Base-by-base conservation (phyloP, 495 filamentous ascomycete genomes). In the Polyplosphaeria fusca region DNA sequence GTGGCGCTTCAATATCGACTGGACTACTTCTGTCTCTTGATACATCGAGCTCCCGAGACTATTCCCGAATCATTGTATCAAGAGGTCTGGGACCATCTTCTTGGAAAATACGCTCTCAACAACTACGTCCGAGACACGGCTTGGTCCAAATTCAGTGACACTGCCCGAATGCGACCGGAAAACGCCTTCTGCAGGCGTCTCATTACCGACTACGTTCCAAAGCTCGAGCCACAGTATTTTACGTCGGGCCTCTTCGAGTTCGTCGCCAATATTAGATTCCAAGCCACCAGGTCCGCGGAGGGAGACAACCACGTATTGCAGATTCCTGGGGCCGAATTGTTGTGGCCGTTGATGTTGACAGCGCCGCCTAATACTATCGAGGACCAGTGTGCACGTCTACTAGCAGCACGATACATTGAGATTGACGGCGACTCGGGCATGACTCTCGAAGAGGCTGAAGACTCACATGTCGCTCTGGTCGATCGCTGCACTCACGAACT, bases 341-440 rank as follows among this genome's bases (percentile, higher is more conserved):
- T 96, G 43, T 97, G 92, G 92, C 82, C 80, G 14, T 83, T 95
- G 64, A 83, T 92, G 16, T 67, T 96, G 43, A 83, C 78, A 18
- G 84, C 88, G 12, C 83, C 82, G 2, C 73, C 77, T n/a, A 77
- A 79, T 40, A 84, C 81, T 0, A 84, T 94, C 43, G 89, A 89
- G 58, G 71, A 77, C 4, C 71, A 78, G 40, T 85, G 87, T 2
- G 91, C 86, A 22, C 73, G 74, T 28, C 79, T 82, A 18, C 80
- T 95, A 7, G 88, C 91, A 28, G 76, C 83, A 25, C 75, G 87
- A n/a, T 95, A 91, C 60, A 68, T 96, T 13, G 83, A 86, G 47
- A 72, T 79, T 32, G 58, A 46, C 4, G 67, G 75, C 16, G 73
- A 76, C 22, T 63, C 66, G 14, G 71, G 67, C 13, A 66, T 77